A percentile compares a stretch with the other conserved stretches of the same genome.
phyloP scores from a whole-genome alignment of 495 filamentous ascomycete genomes.

The Copromyces sp. region DNA sequence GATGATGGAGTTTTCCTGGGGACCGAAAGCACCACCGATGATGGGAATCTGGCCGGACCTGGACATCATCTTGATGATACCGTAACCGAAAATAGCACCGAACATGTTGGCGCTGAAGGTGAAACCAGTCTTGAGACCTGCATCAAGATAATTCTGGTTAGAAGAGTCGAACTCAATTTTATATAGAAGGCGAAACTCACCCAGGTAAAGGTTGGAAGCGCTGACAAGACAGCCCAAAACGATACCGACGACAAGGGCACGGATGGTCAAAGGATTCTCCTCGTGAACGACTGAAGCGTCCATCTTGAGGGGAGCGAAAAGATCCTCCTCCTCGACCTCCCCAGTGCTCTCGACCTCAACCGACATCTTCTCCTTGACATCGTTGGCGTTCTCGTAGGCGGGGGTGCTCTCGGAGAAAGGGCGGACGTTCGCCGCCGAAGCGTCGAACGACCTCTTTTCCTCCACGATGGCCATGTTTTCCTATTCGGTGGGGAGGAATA shows the following conservation, averaged over 20 bases:
- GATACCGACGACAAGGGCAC: constrained; percentile 47
- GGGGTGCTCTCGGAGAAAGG: constrained; percentile 21
- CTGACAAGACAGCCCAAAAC: constrained; percentile 51
- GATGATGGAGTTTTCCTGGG: constrained; percentile 57
- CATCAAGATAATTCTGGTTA: constrained; percentile 9
- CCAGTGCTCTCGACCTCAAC: constrained; percentile 11
- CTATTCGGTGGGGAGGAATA: neutral
- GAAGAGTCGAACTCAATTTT: neutral
- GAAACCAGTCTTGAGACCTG: constrained; percentile 55
- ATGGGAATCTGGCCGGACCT: constrained; percentile 42
- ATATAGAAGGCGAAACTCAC: constrained; percentile 22
- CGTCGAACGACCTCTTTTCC: constrained; percentile 14
- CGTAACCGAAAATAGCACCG: constrained; percentile 56
- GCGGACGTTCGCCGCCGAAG: constrained; percentile 9
- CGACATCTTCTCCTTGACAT: constrained; percentile 13
- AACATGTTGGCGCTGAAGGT: constrained; percentile 51
- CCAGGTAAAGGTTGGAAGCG: constrained; percentile 55
- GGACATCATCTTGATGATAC: constrained; percentile 45
- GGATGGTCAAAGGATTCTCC: constrained; percentile 43
- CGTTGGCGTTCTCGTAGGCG: constrained; percentile 9
- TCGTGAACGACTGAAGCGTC: constrained; percentile 34
- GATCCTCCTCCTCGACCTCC: constrained; percentile 25
- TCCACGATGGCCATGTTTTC: constrained; percentile 13
- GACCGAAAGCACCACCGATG: constrained; percentile 51
- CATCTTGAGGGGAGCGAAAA: constrained; percentile 38